phyloP scores from a whole-genome alignment of 306 rosid species.

The Lathyrus tuberosus region DNA sequence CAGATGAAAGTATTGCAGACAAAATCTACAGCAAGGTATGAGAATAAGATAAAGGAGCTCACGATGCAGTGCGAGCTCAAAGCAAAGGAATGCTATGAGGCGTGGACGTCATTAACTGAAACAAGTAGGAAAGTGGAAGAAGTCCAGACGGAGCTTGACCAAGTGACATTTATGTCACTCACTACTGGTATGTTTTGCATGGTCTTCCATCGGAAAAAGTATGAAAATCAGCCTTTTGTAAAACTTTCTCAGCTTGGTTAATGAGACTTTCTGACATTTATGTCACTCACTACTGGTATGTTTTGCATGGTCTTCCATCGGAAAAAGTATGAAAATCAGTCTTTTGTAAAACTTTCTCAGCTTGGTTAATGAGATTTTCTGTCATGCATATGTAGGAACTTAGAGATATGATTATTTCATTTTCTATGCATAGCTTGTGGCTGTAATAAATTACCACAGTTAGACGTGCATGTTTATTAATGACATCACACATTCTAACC shows the following conservation, averaged over 20 bases:
- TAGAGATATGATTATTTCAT: slow-evolving; percentile 26
- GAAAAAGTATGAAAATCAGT: slow-evolving; percentile 1
- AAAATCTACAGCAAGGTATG: slow-evolving; percentile 66
- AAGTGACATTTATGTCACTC: slow-evolving; percentile 64
- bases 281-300: slow-evolving; percentile 66
- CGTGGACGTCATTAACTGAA: slow-evolving; percentile 84
- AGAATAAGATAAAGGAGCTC: slow-evolving; percentile 75
- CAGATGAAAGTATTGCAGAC: slow-evolving; percentile 71
- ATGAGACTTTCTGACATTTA: slow-evolving; percentile 8
- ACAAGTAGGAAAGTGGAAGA: slow-evolving; percentile 69
- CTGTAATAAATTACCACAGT: slow-evolving; percentile 20
- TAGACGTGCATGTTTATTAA: neutral
- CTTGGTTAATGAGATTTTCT: slow-evolving; percentile 9
- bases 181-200: slow-evolving; percentile 54
- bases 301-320: slow-evolving; percentile 10
- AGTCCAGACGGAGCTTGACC: slow-evolving; percentile 77
- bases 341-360: neutral
- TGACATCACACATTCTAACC: slow-evolving; percentile 1
- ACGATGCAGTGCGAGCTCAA: slow-evolving; percentile 65
- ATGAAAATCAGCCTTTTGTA: neutral
- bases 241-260: neutral
- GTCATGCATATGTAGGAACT: slow-evolving; percentile 20
- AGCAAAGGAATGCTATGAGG: slow-evolving; percentile 85
- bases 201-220: slow-evolving; percentile 18
- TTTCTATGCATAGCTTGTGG: slow-evolving; percentile 11